A percentile compares a stretch with the other conserved stretches of the same genome.
Conservation (phyloP, 495 filamentous ascomycete species). For the Trichoderma gamsii region DNA sequence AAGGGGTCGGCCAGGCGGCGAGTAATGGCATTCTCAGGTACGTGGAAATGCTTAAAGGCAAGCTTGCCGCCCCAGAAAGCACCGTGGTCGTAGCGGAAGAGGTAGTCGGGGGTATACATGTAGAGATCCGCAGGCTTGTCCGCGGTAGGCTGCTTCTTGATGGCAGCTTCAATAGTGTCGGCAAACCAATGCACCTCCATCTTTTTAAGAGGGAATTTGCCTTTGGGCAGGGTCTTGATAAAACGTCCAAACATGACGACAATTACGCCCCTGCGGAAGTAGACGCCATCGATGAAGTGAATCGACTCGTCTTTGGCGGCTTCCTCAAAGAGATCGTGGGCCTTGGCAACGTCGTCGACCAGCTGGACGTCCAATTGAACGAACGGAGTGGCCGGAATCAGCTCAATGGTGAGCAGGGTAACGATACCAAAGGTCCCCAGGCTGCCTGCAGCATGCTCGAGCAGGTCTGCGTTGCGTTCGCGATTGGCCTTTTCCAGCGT, state of each 20-base stretch:
- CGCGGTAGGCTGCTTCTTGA: constrained; percentile 25
- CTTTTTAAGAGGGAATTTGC: constrained; percentile 13
- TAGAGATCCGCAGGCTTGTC: constrained; percentile 23
- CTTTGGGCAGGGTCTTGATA: constrained; percentile 29
- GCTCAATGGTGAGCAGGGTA: constrained; percentile 50
- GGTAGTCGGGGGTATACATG: constrained; percentile 47
- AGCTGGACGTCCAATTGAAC: constrained; percentile 52
- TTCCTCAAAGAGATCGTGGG: constrained; percentile 27
- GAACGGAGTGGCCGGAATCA: constrained; percentile 45
- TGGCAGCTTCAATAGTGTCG: constrained; percentile 28
- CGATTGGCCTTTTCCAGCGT: constrained; percentile 37
- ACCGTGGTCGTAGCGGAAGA: constrained; percentile 59
- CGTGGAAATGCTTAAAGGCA: constrained; percentile 46
- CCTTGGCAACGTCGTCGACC: constrained; percentile 25
- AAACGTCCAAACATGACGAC: constrained; percentile 49
- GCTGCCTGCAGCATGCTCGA: constrained; percentile 50
- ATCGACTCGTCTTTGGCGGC: constrained; percentile 26
- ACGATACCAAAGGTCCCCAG: constrained; percentile 54
- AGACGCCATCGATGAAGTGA: constrained; percentile 45
- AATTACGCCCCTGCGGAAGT: constrained; percentile 43
- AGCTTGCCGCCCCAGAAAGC: constrained; percentile 53
- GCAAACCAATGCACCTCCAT: constrained; percentile 34
- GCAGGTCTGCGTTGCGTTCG: constrained; percentile 42
- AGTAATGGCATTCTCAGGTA: constrained; percentile 47
- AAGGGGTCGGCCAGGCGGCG: constrained; percentile 47